These are phyloP conservation scores for Eimeria acervulina DNA, from an alignment of 169 alveolate genomes.

Conservation along the genomic window DNA sequence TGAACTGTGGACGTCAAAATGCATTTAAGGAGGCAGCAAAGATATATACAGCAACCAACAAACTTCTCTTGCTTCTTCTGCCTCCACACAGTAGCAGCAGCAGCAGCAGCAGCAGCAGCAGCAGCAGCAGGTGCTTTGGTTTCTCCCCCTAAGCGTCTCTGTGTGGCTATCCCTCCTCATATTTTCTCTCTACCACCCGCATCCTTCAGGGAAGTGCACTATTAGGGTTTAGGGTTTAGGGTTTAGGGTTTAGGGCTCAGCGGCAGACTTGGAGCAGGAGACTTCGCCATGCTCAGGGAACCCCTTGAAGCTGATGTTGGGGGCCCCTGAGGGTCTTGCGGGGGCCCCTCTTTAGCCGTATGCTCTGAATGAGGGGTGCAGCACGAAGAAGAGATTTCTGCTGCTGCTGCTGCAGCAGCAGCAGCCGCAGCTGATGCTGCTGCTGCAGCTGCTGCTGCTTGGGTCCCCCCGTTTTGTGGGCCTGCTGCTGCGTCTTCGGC, in stretches of 20 bases:
- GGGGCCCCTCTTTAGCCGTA: slow-evolving; percentile 19
- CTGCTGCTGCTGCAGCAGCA: slow-evolving; percentile 17
- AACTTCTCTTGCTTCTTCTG: neutral
- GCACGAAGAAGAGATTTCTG: neutral
- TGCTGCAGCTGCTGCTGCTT: neutral
- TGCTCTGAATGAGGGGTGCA: neutral
- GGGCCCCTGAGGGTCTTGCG: neutral
- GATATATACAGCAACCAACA: no score
- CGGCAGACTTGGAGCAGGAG: neutral
- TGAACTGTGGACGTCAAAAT: no score
- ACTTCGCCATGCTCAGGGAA: neutral
- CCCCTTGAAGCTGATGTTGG: neutral
- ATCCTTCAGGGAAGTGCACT: neutral
- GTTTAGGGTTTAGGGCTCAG: slow-evolving; percentile 21
- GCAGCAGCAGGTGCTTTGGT: neutral
- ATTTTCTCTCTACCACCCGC: neutral
- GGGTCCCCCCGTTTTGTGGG: neutral
- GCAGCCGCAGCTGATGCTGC: slow-evolving; percentile 4
- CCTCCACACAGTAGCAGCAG: slow-evolving; percentile 16
- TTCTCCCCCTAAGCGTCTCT: no score
- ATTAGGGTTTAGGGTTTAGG: slow-evolving; percentile 16
- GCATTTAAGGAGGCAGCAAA: no score
- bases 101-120: slow-evolving; percentile 37
- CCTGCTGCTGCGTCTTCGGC: neutral
- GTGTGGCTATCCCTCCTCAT: no score